Percentiles rank a stretch among this genome's conserved stretches.
Evolutionary conservation across 208 protist species (phyloP).

Genomic region (Crithidia sp.): DNA sequence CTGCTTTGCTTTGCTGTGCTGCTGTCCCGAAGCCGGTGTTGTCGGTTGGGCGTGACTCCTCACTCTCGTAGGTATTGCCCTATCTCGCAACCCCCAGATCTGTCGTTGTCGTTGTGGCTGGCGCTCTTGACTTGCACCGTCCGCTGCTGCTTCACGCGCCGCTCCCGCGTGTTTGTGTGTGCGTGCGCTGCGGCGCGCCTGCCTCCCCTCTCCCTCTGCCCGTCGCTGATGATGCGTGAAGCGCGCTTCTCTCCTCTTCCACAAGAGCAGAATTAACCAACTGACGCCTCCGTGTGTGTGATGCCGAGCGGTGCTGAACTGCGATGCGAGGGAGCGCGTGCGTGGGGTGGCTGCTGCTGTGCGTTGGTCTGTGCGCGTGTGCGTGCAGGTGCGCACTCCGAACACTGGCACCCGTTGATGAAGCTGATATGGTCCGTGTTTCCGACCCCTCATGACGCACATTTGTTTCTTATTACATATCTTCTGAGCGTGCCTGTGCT

Average conservation of each 20-base stretch:
- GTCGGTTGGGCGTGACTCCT: conserved; percentile 47
- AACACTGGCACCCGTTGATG: conserved; percentile 39
- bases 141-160: too few species aligned
- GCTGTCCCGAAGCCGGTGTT: conserved; percentile 26
- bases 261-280: conserved; percentile 57
- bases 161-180: too few species aligned
- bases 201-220: background rate
- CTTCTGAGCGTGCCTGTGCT: conserved; percentile 42
- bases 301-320: conserved; percentile 39
- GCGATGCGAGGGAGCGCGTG: background rate
- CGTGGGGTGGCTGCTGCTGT: background rate
- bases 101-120: background rate
- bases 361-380: background rate
- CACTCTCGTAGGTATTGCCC: conserved; percentile 24
- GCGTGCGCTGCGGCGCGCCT: too few species aligned
- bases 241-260: conserved; percentile 45
- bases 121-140: too few species aligned
- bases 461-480: conserved; percentile 54
- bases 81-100: conserved; percentile 49
- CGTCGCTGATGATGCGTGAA: conserved; percentile 52
- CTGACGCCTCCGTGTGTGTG: conserved; percentile 28
- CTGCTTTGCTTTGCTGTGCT: background rate
- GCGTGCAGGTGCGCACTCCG: background rate
- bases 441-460: conserved; percentile 71
- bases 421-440: conserved; percentile 87